phyloP scores from a whole-genome alignment of 1,284 basidiomycete genomes.

The Rhodofomes roseus region DNA sequence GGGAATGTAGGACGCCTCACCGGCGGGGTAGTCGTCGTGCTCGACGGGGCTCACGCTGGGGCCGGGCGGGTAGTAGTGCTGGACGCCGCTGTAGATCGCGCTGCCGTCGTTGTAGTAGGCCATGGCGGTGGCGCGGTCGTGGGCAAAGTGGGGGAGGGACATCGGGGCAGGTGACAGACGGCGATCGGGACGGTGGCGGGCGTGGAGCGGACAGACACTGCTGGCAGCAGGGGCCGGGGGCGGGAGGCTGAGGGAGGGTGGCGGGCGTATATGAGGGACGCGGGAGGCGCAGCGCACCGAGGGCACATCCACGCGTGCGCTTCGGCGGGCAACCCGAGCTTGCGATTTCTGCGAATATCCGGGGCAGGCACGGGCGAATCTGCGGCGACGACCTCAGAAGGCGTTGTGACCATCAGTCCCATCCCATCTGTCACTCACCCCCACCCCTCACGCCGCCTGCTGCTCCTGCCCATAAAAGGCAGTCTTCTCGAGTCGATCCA shows the following conservation, averaged over 20 bases:
- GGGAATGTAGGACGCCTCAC: background rate
- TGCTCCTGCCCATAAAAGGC: slow-evolving; percentile 11
- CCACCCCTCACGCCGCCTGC: background rate
- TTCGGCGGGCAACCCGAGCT: background rate
- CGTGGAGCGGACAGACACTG: slow-evolving; percentile 3
- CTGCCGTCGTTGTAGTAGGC: background rate
- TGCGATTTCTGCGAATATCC: background rate
- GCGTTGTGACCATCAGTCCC: background rate
- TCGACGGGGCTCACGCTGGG: background rate
- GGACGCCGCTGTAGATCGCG: background rate
- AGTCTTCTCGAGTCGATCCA: slow-evolving; percentile 15
- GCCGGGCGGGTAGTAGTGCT: background rate
- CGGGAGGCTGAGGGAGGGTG: background rate
- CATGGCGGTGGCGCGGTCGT: background rate
- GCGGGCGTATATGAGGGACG: slow-evolving; percentile 3
- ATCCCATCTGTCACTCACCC: background rate
- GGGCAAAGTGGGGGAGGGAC: background rate
- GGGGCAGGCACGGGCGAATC: background rate
- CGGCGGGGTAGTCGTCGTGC: background rate
- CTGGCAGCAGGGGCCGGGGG: background rate
- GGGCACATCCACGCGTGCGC: background rate
- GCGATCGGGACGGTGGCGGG: slow-evolving; percentile 9
- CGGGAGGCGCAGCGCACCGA: background rate
- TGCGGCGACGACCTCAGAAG: background rate
- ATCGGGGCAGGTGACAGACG: background rate